Evolutionary conservation across 2,329 filamentous ascomycete genomes (phyloP).

Genomic region (Fusarium begoniae): DNA sequence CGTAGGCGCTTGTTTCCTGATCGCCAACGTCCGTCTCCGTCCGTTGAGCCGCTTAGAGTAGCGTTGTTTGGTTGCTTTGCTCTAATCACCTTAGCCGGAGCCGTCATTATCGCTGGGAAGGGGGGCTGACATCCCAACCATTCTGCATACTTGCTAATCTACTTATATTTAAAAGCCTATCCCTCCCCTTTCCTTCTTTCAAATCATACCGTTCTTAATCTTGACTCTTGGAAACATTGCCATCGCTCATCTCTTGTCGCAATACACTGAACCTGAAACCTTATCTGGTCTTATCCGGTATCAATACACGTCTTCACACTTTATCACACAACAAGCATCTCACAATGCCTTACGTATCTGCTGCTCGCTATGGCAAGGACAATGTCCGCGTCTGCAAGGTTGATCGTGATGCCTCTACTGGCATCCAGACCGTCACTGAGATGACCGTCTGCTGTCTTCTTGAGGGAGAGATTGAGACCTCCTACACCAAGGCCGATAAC

Average conservation of each 20-base stretch:
- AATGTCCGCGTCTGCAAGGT: slow-evolving; percentile 99
- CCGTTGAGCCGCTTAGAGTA: slow-evolving; percentile 25
- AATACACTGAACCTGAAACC: background rate
- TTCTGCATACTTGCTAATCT: slow-evolving; percentile 15
- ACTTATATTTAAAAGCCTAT: slow-evolving; percentile 30
- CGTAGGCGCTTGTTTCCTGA: slow-evolving; percentile 29
- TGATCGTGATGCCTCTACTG: slow-evolving; percentile 78
- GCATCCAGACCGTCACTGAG: slow-evolving; percentile 86
- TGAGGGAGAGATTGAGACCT: slow-evolving; percentile 89
- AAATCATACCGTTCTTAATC: background rate
- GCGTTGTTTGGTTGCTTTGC: background rate
- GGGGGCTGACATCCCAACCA: slow-evolving; percentile 32
- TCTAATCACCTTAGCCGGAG: background rate
- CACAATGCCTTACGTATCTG: slow-evolving; percentile 64
- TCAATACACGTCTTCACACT: slow-evolving; percentile 1
- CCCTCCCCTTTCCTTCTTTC: background rate
- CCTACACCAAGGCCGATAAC: slow-evolving; percentile 95
- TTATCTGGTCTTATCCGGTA: slow-evolving; percentile 9
- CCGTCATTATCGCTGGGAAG: slow-evolving; percentile 9
- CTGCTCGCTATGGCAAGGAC: slow-evolving; percentile 90
- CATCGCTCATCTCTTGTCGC: slow-evolving; percentile 1
- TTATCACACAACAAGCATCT: slow-evolving; percentile 15
- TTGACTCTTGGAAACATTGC: background rate
- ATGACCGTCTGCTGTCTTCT: slow-evolving; percentile 95
- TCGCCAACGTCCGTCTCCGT: slow-evolving; percentile 41